These are phyloP conservation scores for Helianthus tuberosus DNA, from an alignment of 129 eudicot species.

Conservation along the genomic window DNA sequence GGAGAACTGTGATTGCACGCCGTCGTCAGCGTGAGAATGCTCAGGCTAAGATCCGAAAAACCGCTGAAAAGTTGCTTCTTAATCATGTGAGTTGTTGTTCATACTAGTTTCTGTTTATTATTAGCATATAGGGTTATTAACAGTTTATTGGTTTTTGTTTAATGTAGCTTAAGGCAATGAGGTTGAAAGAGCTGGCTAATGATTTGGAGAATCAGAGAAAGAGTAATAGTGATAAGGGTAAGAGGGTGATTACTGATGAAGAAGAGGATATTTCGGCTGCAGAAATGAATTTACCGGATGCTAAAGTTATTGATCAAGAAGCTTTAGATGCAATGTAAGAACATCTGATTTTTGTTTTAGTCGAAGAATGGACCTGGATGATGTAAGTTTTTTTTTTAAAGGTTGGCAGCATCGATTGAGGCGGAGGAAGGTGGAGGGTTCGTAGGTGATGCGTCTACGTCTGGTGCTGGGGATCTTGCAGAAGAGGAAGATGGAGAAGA, in stretches of 20 bases:
- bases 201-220: constrained; percentile 71
- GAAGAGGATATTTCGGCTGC: constrained; percentile 1
- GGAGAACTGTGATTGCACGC: constrained; percentile 80
- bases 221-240: constrained; percentile 51
- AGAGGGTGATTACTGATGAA: constrained; percentile 42
- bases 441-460: constrained; percentile 60
- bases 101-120: no score
- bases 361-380: constrained; percentile 7
- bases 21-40: constrained; percentile 93
- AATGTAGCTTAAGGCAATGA: constrained; percentile 77
- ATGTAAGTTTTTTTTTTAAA: constrained; percentile 25
- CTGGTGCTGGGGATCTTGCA: constrained; percentile 41
- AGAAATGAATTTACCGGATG: constrained; percentile 18
- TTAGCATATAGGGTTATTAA: no score
- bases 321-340: constrained; percentile 77
- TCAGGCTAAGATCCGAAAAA: constrained; percentile 77
- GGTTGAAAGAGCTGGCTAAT: constrained; percentile 72
- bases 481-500: constrained; percentile 64
- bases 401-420: constrained; percentile 91
- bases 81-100: constrained; percentile 57
- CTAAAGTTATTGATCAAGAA: constrained; percentile 51
- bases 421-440: constrained; percentile 68
- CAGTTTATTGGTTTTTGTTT: constrained; percentile 42
- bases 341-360: constrained; percentile 2
- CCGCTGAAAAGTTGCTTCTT: constrained; percentile 83